Conservation (phyloP, 129 eudicot species). For the Ambrosia trifida region DNA sequence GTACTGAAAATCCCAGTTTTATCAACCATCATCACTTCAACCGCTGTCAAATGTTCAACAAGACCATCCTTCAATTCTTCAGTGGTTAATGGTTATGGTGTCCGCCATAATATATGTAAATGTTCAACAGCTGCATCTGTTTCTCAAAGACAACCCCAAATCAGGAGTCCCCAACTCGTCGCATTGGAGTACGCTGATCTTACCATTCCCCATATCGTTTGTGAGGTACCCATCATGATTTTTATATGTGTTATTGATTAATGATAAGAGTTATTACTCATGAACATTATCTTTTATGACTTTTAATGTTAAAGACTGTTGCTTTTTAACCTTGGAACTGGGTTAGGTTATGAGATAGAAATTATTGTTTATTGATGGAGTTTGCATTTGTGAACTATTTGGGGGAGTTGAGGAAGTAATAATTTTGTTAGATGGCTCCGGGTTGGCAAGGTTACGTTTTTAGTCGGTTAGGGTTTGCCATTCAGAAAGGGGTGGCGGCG, state of each 20-base stretch:
- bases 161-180: constrained; percentile 53
- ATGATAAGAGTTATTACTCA: not conserved
- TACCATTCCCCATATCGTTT: constrained; percentile 36
- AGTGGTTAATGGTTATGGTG: constrained; percentile 3
- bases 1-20: constrained; percentile 28
- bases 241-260: not conserved
- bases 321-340: not conserved
- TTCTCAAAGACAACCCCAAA: constrained; percentile 35
- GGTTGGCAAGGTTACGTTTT: too few relatives aligned
- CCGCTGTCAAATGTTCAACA: constrained; percentile 15
- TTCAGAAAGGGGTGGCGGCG: too few relatives aligned
- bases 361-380: not conserved
- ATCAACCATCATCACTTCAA: constrained; percentile 26
- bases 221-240: constrained; percentile 26
- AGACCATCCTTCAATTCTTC: constrained; percentile 21
- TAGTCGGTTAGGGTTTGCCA: too few relatives aligned
- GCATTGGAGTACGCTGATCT: constrained; percentile 61
- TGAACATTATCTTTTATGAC: not conserved
- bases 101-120: constrained; percentile 14
- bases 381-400: not conserved
- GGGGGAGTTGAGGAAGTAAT: not conserved
- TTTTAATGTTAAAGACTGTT: not conserved
- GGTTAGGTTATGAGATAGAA: not conserved
- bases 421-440: too few relatives aligned
- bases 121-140: constrained; percentile 38